Evolutionary conservation across 2,329 filamentous ascomycete genomes (phyloP), one percentile per base, ranked within the genome.

Genomic region (Ophiocordyceps camponoti-saundersi): DNA sequence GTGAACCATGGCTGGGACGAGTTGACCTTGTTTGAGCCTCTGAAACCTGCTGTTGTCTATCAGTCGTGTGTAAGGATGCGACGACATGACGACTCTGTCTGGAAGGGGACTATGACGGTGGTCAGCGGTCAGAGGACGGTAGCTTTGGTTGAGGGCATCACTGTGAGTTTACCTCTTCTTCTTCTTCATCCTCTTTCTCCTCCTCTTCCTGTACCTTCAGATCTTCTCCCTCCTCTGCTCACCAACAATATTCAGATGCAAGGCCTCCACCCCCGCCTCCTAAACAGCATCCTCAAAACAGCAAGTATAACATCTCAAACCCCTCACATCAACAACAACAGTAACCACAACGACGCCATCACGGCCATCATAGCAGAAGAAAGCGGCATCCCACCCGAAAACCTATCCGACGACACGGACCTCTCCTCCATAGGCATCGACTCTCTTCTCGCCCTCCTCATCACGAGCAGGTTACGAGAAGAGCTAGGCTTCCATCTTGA

Each of bases 401-500:
- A 50, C 18, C 45, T 51, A 5, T 41, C 34, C 13, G 47, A 51
- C 18, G 73, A 73, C 53, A 71, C 73, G 26, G 67, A 66, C 47
- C 77, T 79, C 54, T 59, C 65, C 15, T 73, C 78, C 53, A 62
- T 77, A 8, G 75, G 75, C 32, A 70, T 77, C 20, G 75, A 80
- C 56, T 79, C 75, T 1, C 63, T 80, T 20, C 73, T 79, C 70
- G 67, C 72, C 4, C 59, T 80, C 45, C 74, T 72, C 16, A 71
- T 79, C 32, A 67, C 66, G 44, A 73, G 71, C 29, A 67, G 71
- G 44, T 66, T 79, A 44, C 70, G 72, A 21, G 74, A 78, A 54
- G 72, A 79, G 39, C 57, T 78, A 16, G 67, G 75, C 49, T 56
- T 79, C 12, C 61, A 68, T 50, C 69, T 68, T 3, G 65, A 72